Evolutionary conservation across 495 filamentous ascomycete genomes (phyloP).

Genomic region (Aspergillus panamensis): DNA sequence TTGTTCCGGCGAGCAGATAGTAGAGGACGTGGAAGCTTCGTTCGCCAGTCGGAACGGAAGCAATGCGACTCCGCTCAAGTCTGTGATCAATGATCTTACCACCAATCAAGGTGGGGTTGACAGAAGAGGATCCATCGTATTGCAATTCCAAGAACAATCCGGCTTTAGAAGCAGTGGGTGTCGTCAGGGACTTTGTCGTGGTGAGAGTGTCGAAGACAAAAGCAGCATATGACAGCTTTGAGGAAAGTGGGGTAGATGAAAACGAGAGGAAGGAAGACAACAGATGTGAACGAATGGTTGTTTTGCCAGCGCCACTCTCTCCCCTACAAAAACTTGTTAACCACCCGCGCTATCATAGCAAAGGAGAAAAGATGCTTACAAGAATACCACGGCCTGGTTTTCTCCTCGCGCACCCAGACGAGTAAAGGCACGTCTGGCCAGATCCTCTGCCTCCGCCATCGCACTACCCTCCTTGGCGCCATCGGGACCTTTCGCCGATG

Average conservation of each 20-base stretch:
- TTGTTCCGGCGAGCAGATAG: conserved; percentile 91
- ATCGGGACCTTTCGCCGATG: conserved; percentile 82
- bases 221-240: conserved; percentile 85
- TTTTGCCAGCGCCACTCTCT: conserved; percentile 94
- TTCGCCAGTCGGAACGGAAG: conserved; percentile 89
- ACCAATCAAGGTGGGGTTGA: conserved; percentile 79
- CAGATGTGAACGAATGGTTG: conserved; percentile 84
- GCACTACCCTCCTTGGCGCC: conserved; percentile 81
- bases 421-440: conserved; percentile 79
- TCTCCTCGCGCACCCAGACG: conserved; percentile 85
- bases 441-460: conserved; percentile 80
- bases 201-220: conserved; percentile 95
- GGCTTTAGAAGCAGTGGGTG: conserved; percentile 90
- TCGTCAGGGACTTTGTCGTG: conserved; percentile 95
- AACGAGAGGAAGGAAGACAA: conserved; percentile 79
- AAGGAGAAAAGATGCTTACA: conserved; percentile 54
- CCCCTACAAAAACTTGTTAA: conserved; percentile 53
- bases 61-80: conserved; percentile 83
- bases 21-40: conserved; percentile 95
- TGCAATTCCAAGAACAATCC: conserved; percentile 94
- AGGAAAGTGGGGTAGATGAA: conserved; percentile 86
- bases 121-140: conserved; percentile 82
- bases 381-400: conserved; percentile 86
- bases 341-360: neutral
- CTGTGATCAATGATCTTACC: conserved; percentile 93